Base-by-base conservation (phyloP, 2,329 filamentous ascomycete genomes). In the Clarireedia homoeocarpa region DNA sequence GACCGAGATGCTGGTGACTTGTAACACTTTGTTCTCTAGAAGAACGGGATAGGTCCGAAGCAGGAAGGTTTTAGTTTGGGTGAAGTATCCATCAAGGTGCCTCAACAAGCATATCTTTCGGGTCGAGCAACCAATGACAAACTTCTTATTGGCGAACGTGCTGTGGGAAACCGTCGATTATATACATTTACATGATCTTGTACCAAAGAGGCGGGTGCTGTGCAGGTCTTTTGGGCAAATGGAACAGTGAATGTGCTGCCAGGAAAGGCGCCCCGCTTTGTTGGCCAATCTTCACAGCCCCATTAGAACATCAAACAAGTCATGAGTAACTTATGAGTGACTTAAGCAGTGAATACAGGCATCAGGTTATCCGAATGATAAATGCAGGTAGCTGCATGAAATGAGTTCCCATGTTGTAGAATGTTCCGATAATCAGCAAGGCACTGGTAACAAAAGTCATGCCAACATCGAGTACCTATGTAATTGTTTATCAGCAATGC, bases 31-130 rank as follows among this genome's bases (percentile, higher is more conserved):
- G 23, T 40, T 34, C 34, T 34, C 10, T 2, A 23, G 39, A 27
- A 49, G 40, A 20, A 40, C 7, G 1, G 4, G 49, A 30, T 15
- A 17, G 12, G 40, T 49, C 20, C 27, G 23, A 27, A 51, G 39
- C 12, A 26, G 44, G 20, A 17, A 54, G 39, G 20, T 30, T 27
- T 54, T 20, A 26, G 17, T 49, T n/a, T 4, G 26, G 12, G 24
- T 40, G 14, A 34, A 49, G 12, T 54, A 42, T 24, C 52, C 45
- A 54, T 34, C 52, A 54, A 49, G 34, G 52, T 54, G 4, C 48
- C 34, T 54, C 45, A 34, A 54, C 48, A 15, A 7, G 36, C 10
- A 48, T 27, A 7, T n/a, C 10, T 30, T 24, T 14, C 51, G 10
- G 34, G 44, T 12, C 27, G 23, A 17, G n/a, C 9, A 36, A 54